Conservation (phyloP, 208 protist genomes). For the Sergeia podlipaevii region DNA sequence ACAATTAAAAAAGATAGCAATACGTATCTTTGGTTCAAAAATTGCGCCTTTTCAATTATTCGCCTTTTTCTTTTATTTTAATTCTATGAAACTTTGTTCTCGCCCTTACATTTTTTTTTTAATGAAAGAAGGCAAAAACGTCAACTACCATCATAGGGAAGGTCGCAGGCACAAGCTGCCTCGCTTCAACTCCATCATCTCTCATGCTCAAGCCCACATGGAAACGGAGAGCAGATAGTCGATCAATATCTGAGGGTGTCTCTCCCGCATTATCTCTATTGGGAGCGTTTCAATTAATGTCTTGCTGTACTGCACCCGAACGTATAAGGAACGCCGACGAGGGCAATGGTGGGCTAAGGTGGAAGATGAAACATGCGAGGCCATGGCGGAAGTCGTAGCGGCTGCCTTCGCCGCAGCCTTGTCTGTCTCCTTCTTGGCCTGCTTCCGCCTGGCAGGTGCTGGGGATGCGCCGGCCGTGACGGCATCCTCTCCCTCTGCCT, state of each 20-base stretch:
- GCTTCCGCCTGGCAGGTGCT: conserved; percentile 14
- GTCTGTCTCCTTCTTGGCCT: neutral
- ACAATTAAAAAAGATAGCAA: neutral
- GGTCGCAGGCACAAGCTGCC: too few relatives aligned
- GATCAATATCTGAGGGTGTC: conserved; percentile 76
- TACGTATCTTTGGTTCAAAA: neutral
- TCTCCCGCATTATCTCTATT: conserved; percentile 66
- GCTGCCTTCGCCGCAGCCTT: neutral
- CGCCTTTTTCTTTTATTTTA: conserved; percentile 1
- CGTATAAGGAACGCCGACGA: conserved; percentile 37
- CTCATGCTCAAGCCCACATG: conserved; percentile 58
- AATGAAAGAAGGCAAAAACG: too few relatives aligned
- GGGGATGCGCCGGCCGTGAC: too few relatives aligned
- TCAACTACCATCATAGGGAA: too few relatives aligned
- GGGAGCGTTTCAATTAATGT: conserved; percentile 53
- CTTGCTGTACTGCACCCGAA: conserved; percentile 68
- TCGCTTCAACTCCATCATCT: neutral
- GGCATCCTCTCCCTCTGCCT: neutral
- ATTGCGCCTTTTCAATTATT: neutral
- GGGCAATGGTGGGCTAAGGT: neutral
- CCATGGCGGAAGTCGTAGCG: too few relatives aligned
- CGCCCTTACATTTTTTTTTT: neutral
- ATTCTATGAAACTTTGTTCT: too few relatives aligned
- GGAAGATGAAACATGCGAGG: too few relatives aligned
- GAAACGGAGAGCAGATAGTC: conserved; percentile 68